A percentile compares a stretch with the other conserved stretches of the same genome.
phyloP scores from a whole-genome alignment of 2,329 filamentous ascomycete species.

The Aspergillus caelatus region DNA sequence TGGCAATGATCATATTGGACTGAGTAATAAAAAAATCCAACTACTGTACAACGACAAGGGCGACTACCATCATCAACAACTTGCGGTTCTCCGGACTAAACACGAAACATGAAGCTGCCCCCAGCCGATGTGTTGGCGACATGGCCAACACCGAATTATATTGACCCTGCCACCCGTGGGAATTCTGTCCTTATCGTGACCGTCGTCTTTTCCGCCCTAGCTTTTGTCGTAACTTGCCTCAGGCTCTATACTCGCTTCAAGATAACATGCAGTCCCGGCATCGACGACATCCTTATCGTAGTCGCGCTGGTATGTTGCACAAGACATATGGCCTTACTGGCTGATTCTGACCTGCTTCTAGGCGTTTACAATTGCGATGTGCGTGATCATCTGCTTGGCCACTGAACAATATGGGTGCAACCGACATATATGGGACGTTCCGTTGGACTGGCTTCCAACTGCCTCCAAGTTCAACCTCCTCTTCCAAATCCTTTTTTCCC shows the following conservation, averaged over 20 bases:
- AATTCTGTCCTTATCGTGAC: constrained; percentile 47
- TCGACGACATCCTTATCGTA: constrained; percentile 52
- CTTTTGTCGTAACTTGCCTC: constrained; percentile 44
- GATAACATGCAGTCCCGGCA: constrained; percentile 50
- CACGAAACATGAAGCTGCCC: constrained; percentile 40
- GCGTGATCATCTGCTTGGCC: constrained; percentile 35
- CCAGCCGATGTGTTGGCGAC: constrained; percentile 44
- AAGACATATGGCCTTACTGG: neutral
- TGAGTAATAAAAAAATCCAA: constrained; percentile 1
- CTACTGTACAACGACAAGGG: neutral
- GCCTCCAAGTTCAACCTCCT: constrained; percentile 40
- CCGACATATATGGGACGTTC: constrained; percentile 48
- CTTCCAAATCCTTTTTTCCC: constrained; percentile 41
- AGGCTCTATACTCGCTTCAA: constrained; percentile 51
- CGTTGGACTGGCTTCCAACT: constrained; percentile 28
- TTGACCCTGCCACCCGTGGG: constrained; percentile 49
- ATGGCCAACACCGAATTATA: constrained; percentile 54
- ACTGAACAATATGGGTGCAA: constrained; percentile 40
- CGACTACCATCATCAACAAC: neutral
- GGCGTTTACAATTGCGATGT: constrained; percentile 41
- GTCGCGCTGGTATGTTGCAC: constrained; percentile 41
- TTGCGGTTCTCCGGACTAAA: neutral
- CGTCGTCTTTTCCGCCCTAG: constrained; percentile 43
- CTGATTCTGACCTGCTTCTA: constrained; percentile 16
- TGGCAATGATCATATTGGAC: constrained; percentile 10